phyloP scores from a whole-genome alignment of 2,329 filamentous ascomycete species.

The Periconia sp. region DNA sequence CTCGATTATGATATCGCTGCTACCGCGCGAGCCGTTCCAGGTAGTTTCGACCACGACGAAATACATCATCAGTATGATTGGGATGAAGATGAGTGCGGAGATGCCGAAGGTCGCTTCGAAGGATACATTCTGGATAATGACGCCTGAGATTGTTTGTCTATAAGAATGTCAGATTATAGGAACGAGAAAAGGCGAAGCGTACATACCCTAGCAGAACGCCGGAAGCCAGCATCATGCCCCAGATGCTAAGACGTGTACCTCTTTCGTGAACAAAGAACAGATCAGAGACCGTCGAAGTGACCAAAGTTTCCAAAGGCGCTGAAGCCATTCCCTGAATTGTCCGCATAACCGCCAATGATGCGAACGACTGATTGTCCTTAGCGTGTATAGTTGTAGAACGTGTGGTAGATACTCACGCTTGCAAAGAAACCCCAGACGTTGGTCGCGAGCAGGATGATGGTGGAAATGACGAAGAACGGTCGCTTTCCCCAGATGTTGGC shows the following conservation, averaged over 20 bases:
- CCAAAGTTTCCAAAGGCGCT: conserved; percentile 85
- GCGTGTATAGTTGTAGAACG: not conserved
- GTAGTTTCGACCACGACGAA: conserved; percentile 52
- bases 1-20: conserved; percentile 21
- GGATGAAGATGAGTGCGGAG: conserved; percentile 47
- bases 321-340: conserved; percentile 84
- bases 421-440: conserved; percentile 47
- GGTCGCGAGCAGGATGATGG: conserved; percentile 37
- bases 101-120: conserved; percentile 49
- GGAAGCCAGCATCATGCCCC: conserved; percentile 39
- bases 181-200: conserved; percentile 22
- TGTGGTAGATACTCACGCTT: conserved; percentile 13
- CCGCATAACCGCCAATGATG: conserved; percentile 55
- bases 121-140: conserved; percentile 43
- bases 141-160: conserved; percentile 49
- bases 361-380: conserved; percentile 29
- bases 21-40: conserved; percentile 28
- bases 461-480: conserved; percentile 43
- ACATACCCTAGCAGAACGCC: conserved; percentile 46
- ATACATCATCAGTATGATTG: conserved; percentile 46
- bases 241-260: conserved; percentile 82
- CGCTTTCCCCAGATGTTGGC: conserved; percentile 44
- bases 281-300: conserved; percentile 88
- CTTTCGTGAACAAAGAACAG: conserved; percentile 87
- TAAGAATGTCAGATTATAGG: conserved; percentile 2